These are phyloP conservation scores for Fennellomyces sp. DNA, from an alignment of 371 early-diverging fungal species.

Conservation along the genomic window DNA sequence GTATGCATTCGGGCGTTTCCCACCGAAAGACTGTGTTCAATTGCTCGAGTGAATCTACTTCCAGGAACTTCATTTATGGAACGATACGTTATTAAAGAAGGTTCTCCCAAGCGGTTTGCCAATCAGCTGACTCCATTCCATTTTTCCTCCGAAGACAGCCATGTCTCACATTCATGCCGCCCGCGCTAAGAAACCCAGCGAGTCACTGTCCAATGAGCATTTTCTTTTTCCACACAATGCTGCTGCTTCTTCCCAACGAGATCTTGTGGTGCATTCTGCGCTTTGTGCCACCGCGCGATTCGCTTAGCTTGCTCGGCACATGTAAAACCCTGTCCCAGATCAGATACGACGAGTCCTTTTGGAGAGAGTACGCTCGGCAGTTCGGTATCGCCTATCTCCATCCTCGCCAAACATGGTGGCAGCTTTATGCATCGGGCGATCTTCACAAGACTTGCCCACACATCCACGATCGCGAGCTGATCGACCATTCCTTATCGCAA, in stretches of 20 bases:
- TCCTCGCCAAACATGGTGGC: conserved; percentile 5
- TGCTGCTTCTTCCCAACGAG: conserved; percentile 6
- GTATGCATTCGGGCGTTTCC: conserved; percentile 64
- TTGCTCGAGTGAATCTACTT: conserved; percentile 54
- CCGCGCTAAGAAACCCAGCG: background rate
- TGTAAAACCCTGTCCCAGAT: conserved; percentile 2
- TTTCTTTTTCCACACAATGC: background rate
- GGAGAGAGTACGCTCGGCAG: conserved; percentile 8
- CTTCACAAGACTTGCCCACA: conserved; percentile 4
- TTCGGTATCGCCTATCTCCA: conserved; percentile 6
- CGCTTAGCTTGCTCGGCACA: background rate
- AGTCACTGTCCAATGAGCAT: too few species aligned
- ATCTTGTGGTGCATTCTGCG: conserved; percentile 6
- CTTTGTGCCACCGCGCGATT: conserved; percentile 2
- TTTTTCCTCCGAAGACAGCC: background rate
- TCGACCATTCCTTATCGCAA: background rate
- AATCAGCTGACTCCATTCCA: background rate
- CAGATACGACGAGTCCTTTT: background rate
- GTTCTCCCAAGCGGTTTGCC: background rate
- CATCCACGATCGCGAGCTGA: background rate
- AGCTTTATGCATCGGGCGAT: conserved; percentile 9
- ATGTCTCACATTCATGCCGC: background rate
- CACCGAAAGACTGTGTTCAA: conserved; percentile 61
- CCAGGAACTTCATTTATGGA: conserved; percentile 42
- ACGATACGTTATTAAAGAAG: background rate